Evolutionary conservation across 2,329 filamentous ascomycete genomes (phyloP).

Genomic region (Thermomyces lanuginosus): DNA sequence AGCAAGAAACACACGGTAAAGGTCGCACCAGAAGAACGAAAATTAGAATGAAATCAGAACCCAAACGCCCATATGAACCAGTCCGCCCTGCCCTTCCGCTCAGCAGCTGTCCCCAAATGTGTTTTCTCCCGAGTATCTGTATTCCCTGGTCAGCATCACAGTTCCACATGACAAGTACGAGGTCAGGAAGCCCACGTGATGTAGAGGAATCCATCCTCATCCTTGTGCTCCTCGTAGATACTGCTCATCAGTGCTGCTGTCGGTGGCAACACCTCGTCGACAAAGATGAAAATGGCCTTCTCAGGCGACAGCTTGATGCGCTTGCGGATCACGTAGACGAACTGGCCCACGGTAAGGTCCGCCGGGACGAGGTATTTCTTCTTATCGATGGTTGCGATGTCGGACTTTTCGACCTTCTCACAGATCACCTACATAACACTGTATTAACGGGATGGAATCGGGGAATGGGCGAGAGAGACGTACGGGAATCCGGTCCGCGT

Average conservation of each 20-base stretch:
- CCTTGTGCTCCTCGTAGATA: conserved; percentile 99
- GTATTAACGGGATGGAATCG: conserved; percentile 2
- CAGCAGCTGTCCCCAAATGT: conserved; percentile 54
- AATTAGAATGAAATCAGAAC: too few species aligned
- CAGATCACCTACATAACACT: conserved; percentile 63
- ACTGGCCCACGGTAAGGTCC: conserved; percentile 96
- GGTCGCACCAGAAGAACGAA: too few species aligned
- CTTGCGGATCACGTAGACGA: conserved; percentile 99
- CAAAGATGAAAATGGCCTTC: conserved; percentile 99
- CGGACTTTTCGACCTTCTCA: conserved; percentile 98
- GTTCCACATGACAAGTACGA: conserved; percentile 1
- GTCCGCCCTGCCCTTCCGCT: too few species aligned
- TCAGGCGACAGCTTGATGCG: conserved; percentile 98
- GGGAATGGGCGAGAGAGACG: conserved; percentile 25
- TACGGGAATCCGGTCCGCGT: conserved; percentile 95
- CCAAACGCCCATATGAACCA: too few species aligned
- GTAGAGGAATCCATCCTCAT: conserved; percentile 79
- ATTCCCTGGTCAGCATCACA: conserved; percentile 10
- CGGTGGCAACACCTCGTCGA: conserved; percentile 91
- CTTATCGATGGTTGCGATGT: conserved; percentile 99
- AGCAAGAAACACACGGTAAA: too few species aligned
- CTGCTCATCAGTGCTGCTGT: conserved; percentile 97
- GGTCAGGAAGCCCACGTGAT: conserved; percentile 54
- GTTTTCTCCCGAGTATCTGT: conserved; percentile 91
- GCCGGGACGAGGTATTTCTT: conserved; percentile 99